These are phyloP conservation scores for Athelia sp. DNA, from an alignment of 1,284 basidiomycete species.

Conservation along the genomic window DNA sequence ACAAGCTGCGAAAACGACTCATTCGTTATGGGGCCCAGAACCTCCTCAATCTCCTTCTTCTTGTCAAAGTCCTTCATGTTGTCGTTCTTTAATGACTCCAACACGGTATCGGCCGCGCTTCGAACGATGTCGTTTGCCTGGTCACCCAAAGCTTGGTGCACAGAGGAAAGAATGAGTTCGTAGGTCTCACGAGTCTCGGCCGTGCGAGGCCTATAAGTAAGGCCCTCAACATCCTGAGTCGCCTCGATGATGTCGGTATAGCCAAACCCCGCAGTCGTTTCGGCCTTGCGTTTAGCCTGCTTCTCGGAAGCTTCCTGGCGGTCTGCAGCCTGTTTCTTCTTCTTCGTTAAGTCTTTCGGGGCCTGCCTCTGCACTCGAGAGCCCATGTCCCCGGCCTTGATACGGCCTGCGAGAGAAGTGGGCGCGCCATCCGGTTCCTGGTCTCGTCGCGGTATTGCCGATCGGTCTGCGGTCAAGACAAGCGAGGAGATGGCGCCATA, in stretches of 20 bases:
- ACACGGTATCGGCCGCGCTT: constrained; percentile 87
- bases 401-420: constrained; percentile 88
- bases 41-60: constrained; percentile 89
- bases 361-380: constrained; percentile 80
- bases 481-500: constrained; percentile 88
- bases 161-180: constrained; percentile 83
- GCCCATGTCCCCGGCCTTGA: constrained; percentile 92
- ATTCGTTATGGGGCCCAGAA: constrained; percentile 66
- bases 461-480: constrained; percentile 79
- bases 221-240: constrained; percentile 88
- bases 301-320: constrained; percentile 54
- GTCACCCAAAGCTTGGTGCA: constrained; percentile 86
- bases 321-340: constrained; percentile 78
- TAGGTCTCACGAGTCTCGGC: constrained; percentile 94
- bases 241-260: constrained; percentile 90
- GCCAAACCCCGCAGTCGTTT: constrained; percentile 58
- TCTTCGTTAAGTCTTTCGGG: constrained; percentile 93
- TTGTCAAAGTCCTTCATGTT: constrained; percentile 95
- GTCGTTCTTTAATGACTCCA: constrained; percentile 91
- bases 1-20: constrained; percentile 87
- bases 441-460: constrained; percentile 73
- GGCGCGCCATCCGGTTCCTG: constrained; percentile 96
- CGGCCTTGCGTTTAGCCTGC: constrained; percentile 47
- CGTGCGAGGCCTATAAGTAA: constrained; percentile 90
- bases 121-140: constrained; percentile 95